Evolutionary conservation across 441 rosid genomes (phyloP).

Genomic region (Bruguiera hainesii): DNA sequence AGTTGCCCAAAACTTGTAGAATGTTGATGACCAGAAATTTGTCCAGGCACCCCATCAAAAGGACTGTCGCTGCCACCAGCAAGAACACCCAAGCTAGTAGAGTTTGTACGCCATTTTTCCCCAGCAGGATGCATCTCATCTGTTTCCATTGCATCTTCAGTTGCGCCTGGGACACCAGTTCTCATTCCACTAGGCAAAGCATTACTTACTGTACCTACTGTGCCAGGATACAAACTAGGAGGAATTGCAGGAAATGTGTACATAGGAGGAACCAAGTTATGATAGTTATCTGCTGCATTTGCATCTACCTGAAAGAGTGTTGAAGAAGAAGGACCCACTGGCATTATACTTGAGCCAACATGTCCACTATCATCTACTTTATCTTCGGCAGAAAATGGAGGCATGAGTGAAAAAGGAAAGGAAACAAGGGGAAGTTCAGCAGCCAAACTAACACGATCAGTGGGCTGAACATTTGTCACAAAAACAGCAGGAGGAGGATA

Average conservation of each 20-base stretch:
- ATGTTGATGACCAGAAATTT: conserved; percentile 26
- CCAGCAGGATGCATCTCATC: conserved; percentile 57
- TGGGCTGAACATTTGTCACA: conserved; percentile 54
- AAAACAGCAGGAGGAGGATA: conserved; percentile 79
- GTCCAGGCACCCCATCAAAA: conserved; percentile 24
- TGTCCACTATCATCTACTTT: conserved; percentile 40
- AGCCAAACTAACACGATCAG: conserved; percentile 42
- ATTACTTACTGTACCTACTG: conserved; percentile 40
- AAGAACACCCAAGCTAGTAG: conserved; percentile 18
- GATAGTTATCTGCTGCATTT: conserved; percentile 47
- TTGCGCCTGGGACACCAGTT: conserved; percentile 36
- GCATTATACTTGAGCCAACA: conserved; percentile 39
- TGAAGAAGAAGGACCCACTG: conserved; percentile 38
- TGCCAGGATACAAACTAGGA: conserved; percentile 36
- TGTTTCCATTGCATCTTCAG: conserved; percentile 52
- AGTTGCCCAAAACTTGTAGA: conserved; percentile 46
- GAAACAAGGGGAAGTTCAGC: conserved; percentile 62
- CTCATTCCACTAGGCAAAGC: conserved; percentile 37
- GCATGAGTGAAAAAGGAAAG: conserved; percentile 46
- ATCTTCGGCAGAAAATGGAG: conserved; percentile 50
- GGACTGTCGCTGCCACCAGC: conserved; percentile 20
- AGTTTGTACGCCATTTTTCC: conserved; percentile 31
- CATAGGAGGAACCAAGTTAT: conserved; percentile 41
- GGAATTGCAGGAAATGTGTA: conserved; percentile 43
- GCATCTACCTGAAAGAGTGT: conserved; percentile 48